Evolutionary conservation across 164 flowering plant genomes (phyloP), one percentile per base, ranked within the genome.

Genomic region (Umbilicus rupestris): DNA sequence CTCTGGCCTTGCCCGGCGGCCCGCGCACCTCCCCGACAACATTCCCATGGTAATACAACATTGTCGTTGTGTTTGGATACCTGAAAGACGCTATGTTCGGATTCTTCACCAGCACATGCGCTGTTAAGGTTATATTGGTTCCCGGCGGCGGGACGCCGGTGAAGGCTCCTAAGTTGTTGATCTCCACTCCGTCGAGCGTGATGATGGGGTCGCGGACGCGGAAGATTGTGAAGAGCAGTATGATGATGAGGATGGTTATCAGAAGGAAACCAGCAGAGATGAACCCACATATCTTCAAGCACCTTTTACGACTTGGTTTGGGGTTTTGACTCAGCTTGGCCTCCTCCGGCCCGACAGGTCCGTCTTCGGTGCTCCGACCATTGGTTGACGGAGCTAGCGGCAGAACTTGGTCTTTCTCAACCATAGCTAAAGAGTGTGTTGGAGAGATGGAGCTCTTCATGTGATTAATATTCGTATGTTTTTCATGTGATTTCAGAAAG

Each of bases 41-140:
- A 7, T 28, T 29, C 14, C 78, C 85, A 15, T 66, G 63, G 74
- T 81, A 85, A 73, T 57, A 81, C 3, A 85, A 52, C 0, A 47
- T 67, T 9, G 88, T 81, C 12, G 81, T 82, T 35, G 87, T 75
- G 79, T 82, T 80, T 2, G 60, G 44, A 55, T 74, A 84, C 71
- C 59, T 81, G 82, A 82, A 84, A 1, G 89, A 78, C 5, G 81
- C 84, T 19, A 63, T 73, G 68, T 83, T 87, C 0, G 92, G 87
- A 63, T 84, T 84, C 57, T 80, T 83, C 29, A 87, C 86, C 1
- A 87, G 79, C 0, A 87, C 74, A 31, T 80, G 79, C 7, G 82
- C 92, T 7, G 63, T 69, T 4, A 83, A 17, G 11, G 85, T 66
- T 63, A 84, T 75, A 81, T 82, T 80, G 60, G 67, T 14, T 16